Evolutionary conservation across 2,329 filamentous ascomycete genomes (phyloP).

Genomic region (Paracamarosporium sp.): DNA sequence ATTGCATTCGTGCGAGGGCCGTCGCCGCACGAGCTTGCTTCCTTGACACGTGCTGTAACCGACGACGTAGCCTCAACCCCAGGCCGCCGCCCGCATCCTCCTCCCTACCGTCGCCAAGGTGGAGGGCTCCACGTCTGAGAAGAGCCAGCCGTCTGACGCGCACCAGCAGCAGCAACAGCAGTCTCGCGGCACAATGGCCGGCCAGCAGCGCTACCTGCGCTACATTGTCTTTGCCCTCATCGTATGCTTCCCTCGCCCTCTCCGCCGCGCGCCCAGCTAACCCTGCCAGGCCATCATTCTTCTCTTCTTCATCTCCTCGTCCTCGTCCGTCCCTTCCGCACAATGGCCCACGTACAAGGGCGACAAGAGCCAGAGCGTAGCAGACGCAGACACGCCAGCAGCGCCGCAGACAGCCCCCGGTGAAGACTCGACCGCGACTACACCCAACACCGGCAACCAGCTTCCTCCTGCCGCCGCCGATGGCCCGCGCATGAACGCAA

Average conservation of each 20-base stretch:
- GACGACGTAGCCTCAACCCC: slow-evolving; percentile 23
- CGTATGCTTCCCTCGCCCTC: slow-evolving; percentile 61
- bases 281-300: slow-evolving; percentile 66
- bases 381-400: slow-evolving; percentile 22
- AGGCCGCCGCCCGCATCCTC: slow-evolving; percentile 11
- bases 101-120: slow-evolving; percentile 27
- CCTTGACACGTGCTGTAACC: slow-evolving; percentile 10
- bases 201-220: slow-evolving; percentile 73
- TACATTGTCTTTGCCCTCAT: slow-evolving; percentile 83
- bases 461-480: slow-evolving; percentile 58
- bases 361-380: slow-evolving; percentile 20
- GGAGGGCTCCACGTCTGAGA: slow-evolving; percentile 27
- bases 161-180: slow-evolving; percentile 16
- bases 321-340: slow-evolving; percentile 53
- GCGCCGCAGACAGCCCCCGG: slow-evolving; percentile 8
- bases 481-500: slow-evolving; percentile 89
- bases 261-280: slow-evolving; percentile 19
- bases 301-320: slow-evolving; percentile 82
- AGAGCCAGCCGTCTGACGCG: slow-evolving; percentile 21
- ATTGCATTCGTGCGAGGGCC: not conserved
- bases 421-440: slow-evolving; percentile 32
- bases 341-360: slow-evolving; percentile 37
- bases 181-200: slow-evolving; percentile 68
- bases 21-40: not conserved
- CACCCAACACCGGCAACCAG: slow-evolving; percentile 37